phyloP scores from a whole-genome alignment of 1,139 yeast species.

The Zygosaccharomyces pseudobailii region DNA sequence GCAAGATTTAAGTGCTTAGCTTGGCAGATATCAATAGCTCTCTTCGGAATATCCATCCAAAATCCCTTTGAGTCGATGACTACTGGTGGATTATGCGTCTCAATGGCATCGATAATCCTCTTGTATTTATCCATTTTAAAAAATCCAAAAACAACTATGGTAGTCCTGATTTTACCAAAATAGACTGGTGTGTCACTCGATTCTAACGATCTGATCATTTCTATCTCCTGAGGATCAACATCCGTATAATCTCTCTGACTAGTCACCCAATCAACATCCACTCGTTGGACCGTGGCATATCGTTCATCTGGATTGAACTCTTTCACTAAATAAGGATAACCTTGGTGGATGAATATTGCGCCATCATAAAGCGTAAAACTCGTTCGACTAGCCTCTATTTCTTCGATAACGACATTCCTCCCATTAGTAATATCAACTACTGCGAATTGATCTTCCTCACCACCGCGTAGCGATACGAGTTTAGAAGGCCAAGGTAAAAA shows the following conservation, averaged over 20 bases:
- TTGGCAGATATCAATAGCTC: slow-evolving; percentile 54
- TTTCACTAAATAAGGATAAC: slow-evolving; percentile 77
- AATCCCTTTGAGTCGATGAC: slow-evolving; percentile 67
- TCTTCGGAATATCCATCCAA: slow-evolving; percentile 80
- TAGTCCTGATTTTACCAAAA: slow-evolving; percentile 68
- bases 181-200: slow-evolving; percentile 60
- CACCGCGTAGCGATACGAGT: slow-evolving; percentile 71
- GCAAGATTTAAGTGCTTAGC: slow-evolving; percentile 62
- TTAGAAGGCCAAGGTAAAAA: slow-evolving; percentile 79
- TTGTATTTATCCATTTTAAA: slow-evolving; percentile 76
- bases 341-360: slow-evolving; percentile 91
- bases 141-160: slow-evolving; percentile 82
- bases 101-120: slow-evolving; percentile 85
- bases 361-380: slow-evolving; percentile 93
- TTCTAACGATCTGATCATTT: slow-evolving; percentile 51
- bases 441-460: slow-evolving; percentile 74
- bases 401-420: slow-evolving; percentile 74
- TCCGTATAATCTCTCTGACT: slow-evolving; percentile 88
- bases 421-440: slow-evolving; percentile 83
- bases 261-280: slow-evolving; percentile 91
- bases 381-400: slow-evolving; percentile 83
- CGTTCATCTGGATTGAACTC: slow-evolving; percentile 73
- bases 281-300: slow-evolving; percentile 79
- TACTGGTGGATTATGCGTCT: slow-evolving; percentile 85
- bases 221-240: slow-evolving; percentile 79